Conservation (phyloP, 345 rosid genomes). For the Lagerstroemia speciosa region DNA sequence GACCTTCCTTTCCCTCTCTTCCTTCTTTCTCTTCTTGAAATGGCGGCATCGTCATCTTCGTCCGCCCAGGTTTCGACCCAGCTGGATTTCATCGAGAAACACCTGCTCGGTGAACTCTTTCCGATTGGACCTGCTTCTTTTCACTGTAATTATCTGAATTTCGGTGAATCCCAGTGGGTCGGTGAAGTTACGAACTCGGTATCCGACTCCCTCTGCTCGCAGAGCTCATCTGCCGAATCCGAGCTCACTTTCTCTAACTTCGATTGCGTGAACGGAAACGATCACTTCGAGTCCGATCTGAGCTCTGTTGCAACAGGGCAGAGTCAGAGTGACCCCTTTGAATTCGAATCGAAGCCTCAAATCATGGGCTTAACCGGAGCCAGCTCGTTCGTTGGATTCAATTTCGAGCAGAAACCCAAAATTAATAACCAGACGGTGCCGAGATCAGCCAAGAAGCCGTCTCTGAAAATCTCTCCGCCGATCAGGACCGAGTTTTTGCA, state of each 20-base stretch:
- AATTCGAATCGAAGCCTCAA: conserved; percentile 22
- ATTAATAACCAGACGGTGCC: conserved; percentile 5
- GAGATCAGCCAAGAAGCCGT: conserved; percentile 18
- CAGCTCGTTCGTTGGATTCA: too few species aligned
- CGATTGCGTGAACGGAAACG: not conserved
- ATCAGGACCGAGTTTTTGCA: conserved; percentile 38
- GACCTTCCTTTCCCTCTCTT: not conserved
- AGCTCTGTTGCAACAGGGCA: too few species aligned
- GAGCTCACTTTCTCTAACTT: not conserved
- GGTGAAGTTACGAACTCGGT: not conserved
- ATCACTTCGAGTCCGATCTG: conserved; percentile 14
- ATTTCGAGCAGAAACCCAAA: too few species aligned
- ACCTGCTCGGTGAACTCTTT: conserved; percentile 44
- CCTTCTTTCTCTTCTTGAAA: not conserved
- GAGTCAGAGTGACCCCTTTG: too few species aligned
- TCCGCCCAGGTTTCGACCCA: conserved; percentile 22
- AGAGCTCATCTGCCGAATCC: not conserved
- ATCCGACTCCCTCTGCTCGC: not conserved
- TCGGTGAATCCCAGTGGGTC: not conserved
- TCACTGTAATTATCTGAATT: not conserved
- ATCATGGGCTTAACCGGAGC: too few species aligned
- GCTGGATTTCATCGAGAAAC: conserved; percentile 42
- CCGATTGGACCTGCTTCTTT: conserved; percentile 11
- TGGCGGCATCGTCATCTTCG: conserved; percentile 6
- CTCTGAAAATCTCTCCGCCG: conserved; percentile 46